Conservation (phyloP, 495 filamentous ascomycete species). For the Penicillium coffeae region DNA sequence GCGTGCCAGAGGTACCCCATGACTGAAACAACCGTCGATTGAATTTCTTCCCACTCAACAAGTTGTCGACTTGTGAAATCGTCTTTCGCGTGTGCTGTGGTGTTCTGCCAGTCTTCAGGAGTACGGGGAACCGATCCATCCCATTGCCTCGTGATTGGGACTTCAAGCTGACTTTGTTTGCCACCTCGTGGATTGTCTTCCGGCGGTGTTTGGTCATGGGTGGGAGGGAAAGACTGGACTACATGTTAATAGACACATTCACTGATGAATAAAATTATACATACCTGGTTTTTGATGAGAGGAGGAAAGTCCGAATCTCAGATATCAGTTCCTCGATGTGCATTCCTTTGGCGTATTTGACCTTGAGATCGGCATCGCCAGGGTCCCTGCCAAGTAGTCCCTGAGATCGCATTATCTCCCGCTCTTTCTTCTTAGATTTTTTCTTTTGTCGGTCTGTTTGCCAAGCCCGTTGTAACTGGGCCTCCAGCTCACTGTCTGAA, state of each 20-base stretch:
- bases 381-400: conserved; percentile 70
- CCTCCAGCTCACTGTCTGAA: conserved; percentile 72
- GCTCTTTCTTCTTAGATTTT: conserved; percentile 69
- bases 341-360: conserved; percentile 72
- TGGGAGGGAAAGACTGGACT: conserved; percentile 65
- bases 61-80: conserved; percentile 32
- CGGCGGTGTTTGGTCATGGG: conserved; percentile 78
- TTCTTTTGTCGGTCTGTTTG: conserved; percentile 79
- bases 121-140: conserved; percentile 66
- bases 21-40: conserved; percentile 31
- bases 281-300: conserved; percentile 61
- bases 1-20: conserved; percentile 19
- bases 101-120: conserved; percentile 70
- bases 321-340: conserved; percentile 62
- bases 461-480: conserved; percentile 58
- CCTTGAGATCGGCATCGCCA: conserved; percentile 60
- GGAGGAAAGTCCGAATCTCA: conserved; percentile 69
- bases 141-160: conserved; percentile 80
- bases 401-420: conserved; percentile 71
- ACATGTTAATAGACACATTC: background rate
- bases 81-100: conserved; percentile 45
- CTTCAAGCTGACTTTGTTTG: conserved; percentile 65
- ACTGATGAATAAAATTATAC: conserved; percentile 5
- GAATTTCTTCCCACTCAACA: conserved; percentile 31
- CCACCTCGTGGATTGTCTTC: conserved; percentile 72